Base-by-base conservation (phyloP, 2,329 filamentous ascomycete species). In the Nemania sp. region DNA sequence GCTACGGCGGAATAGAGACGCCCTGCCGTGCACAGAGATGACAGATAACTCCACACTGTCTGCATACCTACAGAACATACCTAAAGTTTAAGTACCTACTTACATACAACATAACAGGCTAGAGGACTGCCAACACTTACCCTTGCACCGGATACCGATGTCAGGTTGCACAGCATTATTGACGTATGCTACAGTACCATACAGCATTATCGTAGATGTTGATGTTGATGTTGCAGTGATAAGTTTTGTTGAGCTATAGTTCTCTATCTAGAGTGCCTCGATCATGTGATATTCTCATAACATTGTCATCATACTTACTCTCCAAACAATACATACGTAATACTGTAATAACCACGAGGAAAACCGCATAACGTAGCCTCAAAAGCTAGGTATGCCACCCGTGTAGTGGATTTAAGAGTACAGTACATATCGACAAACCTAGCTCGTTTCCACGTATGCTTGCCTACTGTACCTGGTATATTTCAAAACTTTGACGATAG, bases 61-160 rank as follows among this genome's bases (percentile, higher is more conserved):
- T 49, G 64, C 29, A 27, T 27, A 54, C 38, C 43, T 43, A 55
- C 64, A 47, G 49, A 24, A 2, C 27, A 41, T 15, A 41, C 32
- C 32, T 35, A 35, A 5, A 5, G 11, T 35, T 5, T 35, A 35
- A 5, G 32, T 35, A 35, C 32, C 32, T 35, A 35, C 11, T 5
- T 11, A 11, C 32, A 35, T 11, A 35, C 11, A 35, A 11, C n/a
- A n/a, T n/a, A n/a, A n/a, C n/a, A n/a, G n/a, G n/a, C n/a, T n/a
- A n/a, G n/a, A n/a, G 29, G 29, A 32, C 29, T 32, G 29, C 29
- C 29, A 32, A 51, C 49, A 47, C 5, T 51, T n/a, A 67, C 58
- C 59, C 64, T 54, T 58, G 59, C 60, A 52, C 60, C 60, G 55
- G 64, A 67, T 60, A 56, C 60, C 65, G 55, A 64, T 60, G 20